Evolutionary conservation across 2,329 filamentous ascomycete species (phyloP), one percentile per base, ranked within the genome.

Genomic region (Aspergillus niger): DNA sequence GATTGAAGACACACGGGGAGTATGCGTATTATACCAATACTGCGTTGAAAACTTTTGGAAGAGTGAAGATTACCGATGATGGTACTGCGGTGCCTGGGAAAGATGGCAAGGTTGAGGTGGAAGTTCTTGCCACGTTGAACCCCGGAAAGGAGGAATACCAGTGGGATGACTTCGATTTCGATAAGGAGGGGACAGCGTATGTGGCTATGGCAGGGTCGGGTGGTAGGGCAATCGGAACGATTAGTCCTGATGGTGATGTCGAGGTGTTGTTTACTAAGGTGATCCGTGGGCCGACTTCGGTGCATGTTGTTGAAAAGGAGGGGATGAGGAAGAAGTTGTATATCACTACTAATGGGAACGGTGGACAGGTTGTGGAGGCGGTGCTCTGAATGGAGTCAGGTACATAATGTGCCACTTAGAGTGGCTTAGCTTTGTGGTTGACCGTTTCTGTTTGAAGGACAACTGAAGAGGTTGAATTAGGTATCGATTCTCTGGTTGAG

Each of bases 81-180:
- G 59, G 59, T 8, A 10, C 13, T 8, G 47, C 30, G 2, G 58
- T 59, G 2, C 32, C 11, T 13, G 32, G 32, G 32, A 15, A 36
- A 36, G 2, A 6, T 13, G 32, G 32, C 32, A 15, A 36, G 11
- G 55, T 57, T 2, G 24, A 30, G 2, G 49, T 64, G 11, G 13
- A 65, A 30, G 32, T 62, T 3, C 58, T 67, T 44, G 58, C 62
- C 6, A 24, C 59, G 30, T 22, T 44, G 17, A n/a, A 32, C 11
- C 28, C 39, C 11, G 32, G 11, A 10, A 5, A 13, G 10, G 54
- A 50, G 1, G 41, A 6, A 8, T 51, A 52, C 11, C 52, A 60
- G 8, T 62, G 58, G 60, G 65, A 67, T 49, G 65, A 67, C 48
- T 66, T 67, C 26, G 48, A 53, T 20, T 20, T 66, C 8, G 65